Evolutionary conservation across 306 rosid species (phyloP), one percentile per base, ranked within the genome.

Genomic region (Hippophae rhamnoides): DNA sequence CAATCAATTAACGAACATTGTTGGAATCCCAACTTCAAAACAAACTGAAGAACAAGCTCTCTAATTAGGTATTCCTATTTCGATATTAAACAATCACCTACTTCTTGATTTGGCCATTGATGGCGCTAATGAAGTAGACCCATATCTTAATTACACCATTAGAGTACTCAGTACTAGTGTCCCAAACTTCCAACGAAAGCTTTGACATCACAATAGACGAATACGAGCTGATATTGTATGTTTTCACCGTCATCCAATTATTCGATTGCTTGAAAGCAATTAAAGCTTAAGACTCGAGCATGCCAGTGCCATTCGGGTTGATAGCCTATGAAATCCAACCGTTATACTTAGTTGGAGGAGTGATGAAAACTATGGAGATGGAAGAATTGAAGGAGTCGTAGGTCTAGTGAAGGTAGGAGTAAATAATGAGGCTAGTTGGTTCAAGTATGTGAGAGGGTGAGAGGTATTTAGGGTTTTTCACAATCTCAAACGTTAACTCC

Each of bases 1-100:
- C 56, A 89, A 89, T 41, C 27, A 82, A 8, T 69, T 87, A 45
- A 65, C 76, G 14, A 13, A 84, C 81, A 84, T 87, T 56, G 45
- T 87, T 13, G 93, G 93, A 9, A 72, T 84, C 46, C 95, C 89
- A 3, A 87, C 93, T 62, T 87, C 93, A 2, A 87, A 84, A 40
- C 87, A 93, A n/a, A 87, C 95, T 0, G 95, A 84, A 54, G 89
- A 87, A 65, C 95, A 87, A 38, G 93, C 95, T 1, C 80, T 89
- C 11, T 72, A 82, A 9, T 73, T 84, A 52, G 89, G 84, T 8
- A 84, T 87, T 52, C 95, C 93, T 0, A 86, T 87, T 47, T 87
- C 89, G 5, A 53, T 87, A 61, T 89, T 87, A 56, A 1, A 18
- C 23, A 1, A 18, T 18, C 23, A 18, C 23, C 23, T 1, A 18